Base-by-base conservation (phyloP, 306 rosid species). In the Castanopsis chinensis region DNA sequence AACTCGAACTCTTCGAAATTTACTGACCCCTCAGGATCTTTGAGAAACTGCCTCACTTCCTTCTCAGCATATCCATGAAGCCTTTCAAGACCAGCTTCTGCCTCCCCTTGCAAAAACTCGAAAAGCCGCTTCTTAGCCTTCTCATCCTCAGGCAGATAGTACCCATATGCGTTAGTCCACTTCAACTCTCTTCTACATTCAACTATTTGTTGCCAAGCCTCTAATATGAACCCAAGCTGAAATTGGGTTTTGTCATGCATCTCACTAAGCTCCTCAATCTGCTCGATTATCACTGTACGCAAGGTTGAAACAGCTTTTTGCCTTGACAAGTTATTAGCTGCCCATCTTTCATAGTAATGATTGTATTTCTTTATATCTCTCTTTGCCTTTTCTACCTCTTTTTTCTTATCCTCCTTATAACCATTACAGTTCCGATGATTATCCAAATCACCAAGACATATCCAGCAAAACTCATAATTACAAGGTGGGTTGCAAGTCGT, bases 81-180 rank as follows among this genome's bases (percentile, higher is more conserved):
- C 74, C 52, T 76, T 27, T 87, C 89, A 83, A 87, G 79, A 67
- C 76, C 70, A 20, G 2, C 27, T 72, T 83, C 86, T 20, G 90
- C 90, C 59, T 83, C 71, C 4, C 75, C 69, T 71, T 83, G 80
- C 5, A 75, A 54, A 77, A 63, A 77, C 63, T 81, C 83, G 27
- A 81, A 79, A 33, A 85, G 77, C 71, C 27, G 63, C 60, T 9
- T 69, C 84, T 83, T 88, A 2, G 37, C 73, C 21, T 17, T 12
- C 51, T 78, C 72, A 33, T 71, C 20, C 52, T 82, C 79, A 11
- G 85, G 81, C 8, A 89, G 80, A 78, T 82, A 86, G 73, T 83
- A 89, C 32, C 90, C 88, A 71, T 91, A 86, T 4, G 87, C 87
- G 75, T 84, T 82, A 1, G 82, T 84, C 97, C 94, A 92, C 77